Base-by-base conservation (phyloP, 2,329 filamentous ascomycete species). In the Talaromyces sp. region DNA sequence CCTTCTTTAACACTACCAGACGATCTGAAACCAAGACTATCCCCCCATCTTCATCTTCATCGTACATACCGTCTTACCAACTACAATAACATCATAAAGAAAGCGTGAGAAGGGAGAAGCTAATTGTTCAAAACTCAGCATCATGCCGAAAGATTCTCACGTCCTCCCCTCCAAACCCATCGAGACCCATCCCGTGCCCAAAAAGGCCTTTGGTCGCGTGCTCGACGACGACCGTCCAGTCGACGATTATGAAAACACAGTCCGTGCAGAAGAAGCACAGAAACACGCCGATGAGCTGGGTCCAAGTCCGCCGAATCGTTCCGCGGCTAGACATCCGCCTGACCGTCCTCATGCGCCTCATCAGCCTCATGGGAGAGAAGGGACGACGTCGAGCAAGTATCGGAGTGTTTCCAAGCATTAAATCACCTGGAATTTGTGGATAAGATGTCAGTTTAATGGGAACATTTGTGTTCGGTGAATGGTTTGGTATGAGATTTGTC, bases 191-290 rank as follows among this genome's bases (percentile, higher is more conserved):
- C 57, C 65, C 6, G 49, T 63, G 11, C 65, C 65, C 56, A 63
- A 63, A 45, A 63, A 60, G 33, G 65, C 65, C 31, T 66, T 66
- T 57, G 65, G 65, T 41, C 65, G 65, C 37, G 65, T 66, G 19
- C 65, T 66, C 19, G 65, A 63, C 39, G 65, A 66, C 47, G 61
- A 66, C 25, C 61, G 56, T 60, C 65, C 65, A 19, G 41, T 61
- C 27, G 65, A 66, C 50, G 61, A 66, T 54, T 66, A n/a, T 27
- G 61, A 66, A 39, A 64, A 64, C 27, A 64, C 62, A 31, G 65
- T 66, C 5, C 65, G 47, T 49, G 33, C 41, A 27, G 37, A 64
- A 35, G 65, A 66, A 66, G 61, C 47, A 41, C 56, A 47, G 19
- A 33, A 57, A 31, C 37, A 31, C 22, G 60, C 60, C 47, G 52